Evolutionary conservation across 169 alveolate species (phyloP).

Genomic region (Plasmodium inui): DNA sequence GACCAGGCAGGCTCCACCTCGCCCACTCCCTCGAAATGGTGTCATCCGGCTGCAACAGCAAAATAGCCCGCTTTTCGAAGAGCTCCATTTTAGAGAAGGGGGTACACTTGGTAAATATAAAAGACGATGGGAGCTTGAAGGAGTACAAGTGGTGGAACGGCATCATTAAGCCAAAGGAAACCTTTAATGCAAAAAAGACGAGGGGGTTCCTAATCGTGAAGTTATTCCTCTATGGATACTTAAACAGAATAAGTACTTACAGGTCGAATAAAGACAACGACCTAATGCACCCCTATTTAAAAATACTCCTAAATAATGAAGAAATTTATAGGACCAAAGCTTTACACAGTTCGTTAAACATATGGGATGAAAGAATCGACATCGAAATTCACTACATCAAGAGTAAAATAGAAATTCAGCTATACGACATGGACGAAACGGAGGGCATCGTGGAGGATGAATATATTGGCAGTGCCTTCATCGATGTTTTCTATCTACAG

Average conservation of each 20-base stretch:
- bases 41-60: conserved; percentile 9
- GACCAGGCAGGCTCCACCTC: neutral
- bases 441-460: conserved; percentile 75
- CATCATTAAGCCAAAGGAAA: conserved; percentile 31
- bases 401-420: conserved; percentile 62
- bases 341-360: conserved; percentile 35
- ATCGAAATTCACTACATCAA: conserved; percentile 73
- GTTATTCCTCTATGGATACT: conserved; percentile 58
- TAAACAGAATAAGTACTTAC: conserved; percentile 48
- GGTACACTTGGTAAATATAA: conserved; percentile 31
- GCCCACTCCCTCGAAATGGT: conserved; percentile 43
- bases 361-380: conserved; percentile 68
- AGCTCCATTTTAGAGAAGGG: conserved; percentile 33
- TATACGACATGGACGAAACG: conserved; percentile 73
- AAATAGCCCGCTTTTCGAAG: conserved; percentile 52
- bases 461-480: conserved; percentile 74
- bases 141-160: conserved; percentile 60
- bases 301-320: conserved; percentile 44
- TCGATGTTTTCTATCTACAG: conserved; percentile 29
- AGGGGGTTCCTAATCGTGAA: conserved; percentile 61
- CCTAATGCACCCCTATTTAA: conserved; percentile 71
- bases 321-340: conserved; percentile 56
- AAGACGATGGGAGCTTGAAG: conserved; percentile 10
- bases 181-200: conserved; percentile 58
- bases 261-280: conserved; percentile 66